phyloP scores from a whole-genome alignment of 2,329 filamentous ascomycete species.

The Colletotrichum endophyticum region DNA sequence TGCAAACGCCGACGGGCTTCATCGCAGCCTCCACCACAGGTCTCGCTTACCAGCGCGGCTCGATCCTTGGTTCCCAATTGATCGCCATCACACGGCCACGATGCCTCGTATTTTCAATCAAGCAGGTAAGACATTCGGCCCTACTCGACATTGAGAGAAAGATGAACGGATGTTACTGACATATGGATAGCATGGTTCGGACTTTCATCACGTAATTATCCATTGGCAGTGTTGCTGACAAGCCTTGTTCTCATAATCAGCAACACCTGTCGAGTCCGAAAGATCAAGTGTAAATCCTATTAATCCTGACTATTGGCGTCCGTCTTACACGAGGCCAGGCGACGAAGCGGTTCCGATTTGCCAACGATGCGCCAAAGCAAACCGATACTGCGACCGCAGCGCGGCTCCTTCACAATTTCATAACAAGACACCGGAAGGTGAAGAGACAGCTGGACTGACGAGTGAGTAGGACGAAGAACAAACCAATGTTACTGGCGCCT shows the following conservation, averaged over 20 bases:
- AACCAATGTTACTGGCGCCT: not conserved
- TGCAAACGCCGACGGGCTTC: not conserved
- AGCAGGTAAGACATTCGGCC: not conserved
- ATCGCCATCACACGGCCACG: not conserved
- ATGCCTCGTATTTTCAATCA: constrained; percentile 11
- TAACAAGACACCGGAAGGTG: not conserved
- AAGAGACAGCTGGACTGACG: not conserved
- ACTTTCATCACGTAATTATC: too few species aligned
- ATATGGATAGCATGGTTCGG: not conserved
- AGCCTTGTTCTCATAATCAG: constrained; percentile 19
- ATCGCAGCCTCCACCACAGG: not conserved
- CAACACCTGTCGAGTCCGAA: constrained; percentile 41
- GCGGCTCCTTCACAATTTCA: constrained; percentile 14
- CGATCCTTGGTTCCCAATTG: not conserved
- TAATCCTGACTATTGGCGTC: not conserved
- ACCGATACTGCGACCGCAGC: constrained; percentile 38
- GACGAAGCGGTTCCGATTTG: constrained; percentile 36
- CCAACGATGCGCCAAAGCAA: constrained; percentile 31
- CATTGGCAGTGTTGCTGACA: not conserved
- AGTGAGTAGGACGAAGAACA: not conserved
- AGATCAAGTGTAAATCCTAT: constrained; percentile 36
- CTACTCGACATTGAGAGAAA: not conserved
- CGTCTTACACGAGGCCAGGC: constrained; percentile 26
- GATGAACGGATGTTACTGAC: not conserved
- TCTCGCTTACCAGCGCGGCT: not conserved